phyloP scores from a whole-genome alignment of 768 basidiomycete genomes.

The Galerina marginata region DNA sequence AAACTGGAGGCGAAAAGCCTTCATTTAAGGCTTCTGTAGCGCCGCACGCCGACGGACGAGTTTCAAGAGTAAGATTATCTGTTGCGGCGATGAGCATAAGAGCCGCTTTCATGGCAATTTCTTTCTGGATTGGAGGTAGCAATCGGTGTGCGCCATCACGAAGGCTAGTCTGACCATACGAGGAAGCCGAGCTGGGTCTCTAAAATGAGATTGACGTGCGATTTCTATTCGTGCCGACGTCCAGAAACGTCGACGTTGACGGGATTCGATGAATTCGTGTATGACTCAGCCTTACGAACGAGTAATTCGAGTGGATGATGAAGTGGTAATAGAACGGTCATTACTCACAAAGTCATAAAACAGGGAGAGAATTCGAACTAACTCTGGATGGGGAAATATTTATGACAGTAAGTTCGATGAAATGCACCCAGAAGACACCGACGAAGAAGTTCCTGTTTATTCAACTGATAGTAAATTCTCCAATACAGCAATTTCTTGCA shows the following conservation, averaged over 20 bases:
- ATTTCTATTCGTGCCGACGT: background rate
- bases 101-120: conserved; percentile 10
- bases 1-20: conserved; percentile 3
- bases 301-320: background rate
- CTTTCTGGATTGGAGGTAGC: too few relatives aligned
- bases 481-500: conserved; percentile 56
- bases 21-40: conserved; percentile 22
- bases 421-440: background rate
- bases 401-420: background rate
- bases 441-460: background rate
- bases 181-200: too few relatives aligned
- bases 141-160: background rate
- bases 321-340: conserved; percentile 17
- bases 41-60: conserved; percentile 2
- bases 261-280: background rate
- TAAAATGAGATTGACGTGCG: background rate
- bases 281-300: background rate
- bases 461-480: conserved; percentile 41
- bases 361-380: too few relatives aligned
- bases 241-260: conserved; percentile 3
- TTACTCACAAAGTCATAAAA: conserved; percentile 7
- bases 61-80: conserved; percentile 5
- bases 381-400: too few relatives aligned
- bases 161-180: too few relatives aligned
- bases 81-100: conserved; percentile 24